Evolutionary conservation across 805 yeast species (phyloP), one percentile per base, ranked within the genome.

Genomic region (Groenewaldozyma salmanticensis): DNA sequence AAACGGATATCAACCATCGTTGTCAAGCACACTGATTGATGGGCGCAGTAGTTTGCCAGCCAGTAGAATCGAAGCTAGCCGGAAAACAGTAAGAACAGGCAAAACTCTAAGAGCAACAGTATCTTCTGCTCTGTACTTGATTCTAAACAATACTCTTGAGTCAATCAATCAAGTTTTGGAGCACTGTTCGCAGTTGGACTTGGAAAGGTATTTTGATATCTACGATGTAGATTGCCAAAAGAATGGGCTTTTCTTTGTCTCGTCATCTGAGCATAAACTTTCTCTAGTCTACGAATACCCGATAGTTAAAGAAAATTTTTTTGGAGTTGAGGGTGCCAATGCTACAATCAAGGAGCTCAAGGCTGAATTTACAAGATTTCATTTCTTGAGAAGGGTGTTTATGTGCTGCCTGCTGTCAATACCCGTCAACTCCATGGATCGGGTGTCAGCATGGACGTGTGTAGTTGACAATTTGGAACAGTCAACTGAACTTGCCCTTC

Each of bases 371-470:
- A 51, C 56, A 35, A 59, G 63, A 41, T 53, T 65, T 9, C 68
- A 66, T 27, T 47, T 58, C 22, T 40, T 70, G 33, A 58, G 72
- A 40, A 60, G 71, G n/a, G 63, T 68, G 35, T 52, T 66, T 38
- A 53, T 72, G 2, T 69, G 74, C 52, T 57, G 66, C 31, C 44
- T 71, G 17, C 44, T 72, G 34, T 64, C 75, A 1, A 50, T 64
- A 15, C 40, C 50, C 4, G 40, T 60, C 3, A 17, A 37, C 9
- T 55, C 58, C 13, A 41, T 44, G 22, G 42, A 52, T 33, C 53
- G 46, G 48, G 47, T 53, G 33, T 46, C 44, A 32, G 19, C 35
- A 19, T 46, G 59, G 60, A 49, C 52, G 21, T 33, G 45, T 41
- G 43, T 51, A 18, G 51, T 49, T 20, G 60, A 53, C 42, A 31